Percentiles rank a stretch among this genome's conserved stretches.
phyloP scores from a whole-genome alignment of 2,329 filamentous ascomycete genomes.

The Aureobasidium sp. region DNA sequence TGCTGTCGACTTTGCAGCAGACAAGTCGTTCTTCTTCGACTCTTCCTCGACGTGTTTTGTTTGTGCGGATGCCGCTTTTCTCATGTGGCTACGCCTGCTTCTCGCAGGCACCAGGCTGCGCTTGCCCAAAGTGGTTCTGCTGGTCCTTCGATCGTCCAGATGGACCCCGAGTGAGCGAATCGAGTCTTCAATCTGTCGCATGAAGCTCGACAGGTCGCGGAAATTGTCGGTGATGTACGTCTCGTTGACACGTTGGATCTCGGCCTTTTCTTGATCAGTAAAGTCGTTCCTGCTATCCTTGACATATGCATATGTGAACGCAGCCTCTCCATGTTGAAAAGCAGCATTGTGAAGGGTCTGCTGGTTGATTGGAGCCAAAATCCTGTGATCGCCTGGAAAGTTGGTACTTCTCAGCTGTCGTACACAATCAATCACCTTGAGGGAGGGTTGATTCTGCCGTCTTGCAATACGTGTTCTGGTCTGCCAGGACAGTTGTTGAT shows the following conservation, averaged over 20 bases:
- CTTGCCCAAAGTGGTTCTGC: not conserved
- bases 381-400: too few relatives aligned
- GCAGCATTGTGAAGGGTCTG: too few relatives aligned
- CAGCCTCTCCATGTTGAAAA: not conserved
- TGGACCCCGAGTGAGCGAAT: not conserved
- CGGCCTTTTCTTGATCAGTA: not conserved
- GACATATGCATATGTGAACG: conserved; percentile 8
- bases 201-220: not conserved
- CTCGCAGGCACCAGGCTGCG: not conserved
- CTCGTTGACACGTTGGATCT: not conserved
- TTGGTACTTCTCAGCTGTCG: not conserved
- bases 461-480: not conserved
- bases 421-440: not conserved
- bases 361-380: too few relatives aligned
- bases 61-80: not conserved
- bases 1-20: not conserved
- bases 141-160: not conserved
- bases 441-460: not conserved
- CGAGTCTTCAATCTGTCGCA: not conserved
- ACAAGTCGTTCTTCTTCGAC: not conserved
- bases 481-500: conserved; percentile 5
- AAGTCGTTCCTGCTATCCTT: conserved; percentile 1
- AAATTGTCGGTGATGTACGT: not conserved
- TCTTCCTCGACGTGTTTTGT: not conserved
- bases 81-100: not conserved